Evolutionary conservation across 2,329 filamentous ascomycete species (phyloP).

Genomic region (Aspergillus sp.): DNA sequence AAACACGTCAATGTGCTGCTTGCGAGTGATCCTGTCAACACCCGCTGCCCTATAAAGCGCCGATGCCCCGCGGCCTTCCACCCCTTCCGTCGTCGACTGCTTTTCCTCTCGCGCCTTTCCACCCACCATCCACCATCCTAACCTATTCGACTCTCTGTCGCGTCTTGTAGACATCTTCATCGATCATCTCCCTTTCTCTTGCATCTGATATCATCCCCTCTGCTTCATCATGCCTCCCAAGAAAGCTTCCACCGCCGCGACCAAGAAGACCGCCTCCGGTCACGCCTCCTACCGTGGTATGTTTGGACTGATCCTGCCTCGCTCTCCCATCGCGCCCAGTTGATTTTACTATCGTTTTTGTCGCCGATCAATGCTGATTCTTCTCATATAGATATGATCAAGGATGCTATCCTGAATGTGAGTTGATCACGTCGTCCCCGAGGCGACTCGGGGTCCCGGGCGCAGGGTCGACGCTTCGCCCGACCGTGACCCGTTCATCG

Average conservation of each 20-base stretch:
- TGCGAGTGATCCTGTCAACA: conserved; percentile 43
- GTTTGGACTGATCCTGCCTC: conserved; percentile 45
- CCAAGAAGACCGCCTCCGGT: conserved; percentile 59
- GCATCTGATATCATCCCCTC: conserved; percentile 14
- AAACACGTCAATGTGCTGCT: conserved; percentile 21
- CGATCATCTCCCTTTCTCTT: conserved; percentile 6
- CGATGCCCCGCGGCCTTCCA: conserved; percentile 41
- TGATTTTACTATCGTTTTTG: conserved; percentile 37
- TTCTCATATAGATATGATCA: conserved; percentile 64
- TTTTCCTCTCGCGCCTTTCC: conserved; percentile 28
- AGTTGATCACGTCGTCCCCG: conserved; percentile 57
- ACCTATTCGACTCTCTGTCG: conserved; percentile 1
- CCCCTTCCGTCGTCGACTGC: conserved; percentile 36
- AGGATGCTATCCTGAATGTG: conserved; percentile 69
- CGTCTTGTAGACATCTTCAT: conserved; percentile 11
- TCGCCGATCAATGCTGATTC: conserved; percentile 58
- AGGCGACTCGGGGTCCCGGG: conserved; percentile 37
- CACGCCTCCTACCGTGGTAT: conserved; percentile 68
- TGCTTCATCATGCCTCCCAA: conserved; percentile 62
- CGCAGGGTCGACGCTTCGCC: conserved; percentile 31
- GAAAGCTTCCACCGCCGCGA: conserved; percentile 54
- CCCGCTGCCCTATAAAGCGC: conserved; percentile 42
- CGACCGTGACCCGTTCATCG: conserved; percentile 36
- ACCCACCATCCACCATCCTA: conserved; percentile 17
- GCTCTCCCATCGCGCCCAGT: conserved; percentile 46